Conservation (phyloP, 306 rosid species). For the Rosa lucieae region DNA sequence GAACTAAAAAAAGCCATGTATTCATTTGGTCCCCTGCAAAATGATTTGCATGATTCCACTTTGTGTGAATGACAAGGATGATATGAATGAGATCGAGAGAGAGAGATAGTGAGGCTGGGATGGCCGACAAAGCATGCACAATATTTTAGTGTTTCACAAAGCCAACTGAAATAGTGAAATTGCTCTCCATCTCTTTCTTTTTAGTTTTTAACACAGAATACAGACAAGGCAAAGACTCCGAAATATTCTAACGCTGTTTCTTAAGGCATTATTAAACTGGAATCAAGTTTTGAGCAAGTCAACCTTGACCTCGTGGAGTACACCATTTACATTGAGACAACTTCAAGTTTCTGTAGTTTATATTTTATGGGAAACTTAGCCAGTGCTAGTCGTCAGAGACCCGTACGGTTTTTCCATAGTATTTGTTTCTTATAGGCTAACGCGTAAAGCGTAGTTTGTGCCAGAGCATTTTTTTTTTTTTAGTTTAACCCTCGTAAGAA, state of each 20-base stretch:
- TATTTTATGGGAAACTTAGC: background rate
- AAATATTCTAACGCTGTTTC: background rate
- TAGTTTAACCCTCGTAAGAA: no score
- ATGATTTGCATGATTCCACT: slow-evolving; percentile 34
- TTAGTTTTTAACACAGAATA: background rate
- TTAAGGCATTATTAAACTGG: background rate
- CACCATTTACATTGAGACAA: background rate
- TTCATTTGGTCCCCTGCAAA: slow-evolving; percentile 20
- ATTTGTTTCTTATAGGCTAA: background rate
- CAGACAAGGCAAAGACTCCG: background rate
- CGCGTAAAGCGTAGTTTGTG: background rate
- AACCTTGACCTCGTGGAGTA: background rate
- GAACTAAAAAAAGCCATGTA: slow-evolving; percentile 7
- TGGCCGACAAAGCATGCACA: slow-evolving; percentile 38
- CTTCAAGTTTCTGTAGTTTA: background rate
- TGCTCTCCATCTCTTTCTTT: background rate
- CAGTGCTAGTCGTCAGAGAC: background rate
- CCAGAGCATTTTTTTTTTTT: background rate
- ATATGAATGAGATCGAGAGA: background rate
- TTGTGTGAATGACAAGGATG: slow-evolving; percentile 18
- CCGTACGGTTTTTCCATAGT: background rate
- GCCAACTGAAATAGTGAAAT: background rate
- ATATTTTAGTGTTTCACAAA: slow-evolving; percentile 28
- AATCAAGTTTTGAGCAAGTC: slow-evolving; percentile 1
- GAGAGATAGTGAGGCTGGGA: slow-evolving; percentile 2